These are phyloP conservation scores for Zygoascus tannicola DNA, from an alignment of 805 yeast genomes.

Conservation along the genomic window DNA sequence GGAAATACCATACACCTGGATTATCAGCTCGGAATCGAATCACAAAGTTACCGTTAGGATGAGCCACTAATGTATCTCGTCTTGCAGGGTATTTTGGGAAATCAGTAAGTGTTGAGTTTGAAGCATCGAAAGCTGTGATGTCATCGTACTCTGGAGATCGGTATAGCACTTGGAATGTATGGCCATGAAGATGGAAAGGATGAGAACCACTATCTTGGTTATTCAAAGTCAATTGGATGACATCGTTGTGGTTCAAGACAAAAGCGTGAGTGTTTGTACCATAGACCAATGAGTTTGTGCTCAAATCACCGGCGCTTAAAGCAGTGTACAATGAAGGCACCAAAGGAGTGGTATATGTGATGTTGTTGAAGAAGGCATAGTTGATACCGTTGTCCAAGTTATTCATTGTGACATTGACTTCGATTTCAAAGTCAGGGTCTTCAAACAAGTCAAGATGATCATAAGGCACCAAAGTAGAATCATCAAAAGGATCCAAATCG, in stretches of 20 bases:
- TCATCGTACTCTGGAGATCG: slow-evolving; percentile 55
- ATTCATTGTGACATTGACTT: slow-evolving; percentile 73
- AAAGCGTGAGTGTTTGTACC: slow-evolving; percentile 75
- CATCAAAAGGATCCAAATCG: slow-evolving; percentile 52
- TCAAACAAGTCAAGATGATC: slow-evolving; percentile 45
- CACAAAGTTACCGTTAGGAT: slow-evolving; percentile 78
- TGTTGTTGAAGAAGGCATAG: slow-evolving; percentile 93
- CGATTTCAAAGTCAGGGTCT: slow-evolving; percentile 57
- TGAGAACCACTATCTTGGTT: slow-evolving; percentile 87
- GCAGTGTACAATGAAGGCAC: slow-evolving; percentile 81
- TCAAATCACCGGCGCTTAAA: slow-evolving; percentile 48
- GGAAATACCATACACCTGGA: slow-evolving; percentile 99
- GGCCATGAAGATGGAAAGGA: slow-evolving; percentile 98
- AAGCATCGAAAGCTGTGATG: slow-evolving; percentile 50
- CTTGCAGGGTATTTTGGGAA: slow-evolving; percentile 71
- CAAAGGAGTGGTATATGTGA: slow-evolving; percentile 67
- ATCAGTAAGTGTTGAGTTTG: slow-evolving; percentile 29
- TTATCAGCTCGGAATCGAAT: slow-evolving; percentile 84
- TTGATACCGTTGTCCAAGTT: slow-evolving; percentile 79
- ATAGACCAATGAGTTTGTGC: slow-evolving; percentile 52
- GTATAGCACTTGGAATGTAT: slow-evolving; percentile 71
- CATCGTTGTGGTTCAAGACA: slow-evolving; percentile 56
- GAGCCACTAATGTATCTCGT: slow-evolving; percentile 73
- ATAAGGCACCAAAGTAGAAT: slow-evolving; percentile 62
- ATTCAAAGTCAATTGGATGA: slow-evolving; percentile 75